Evolutionary conservation across 768 basidiomycete genomes (phyloP).

Genomic region (Dioszegia aurantiaca): DNA sequence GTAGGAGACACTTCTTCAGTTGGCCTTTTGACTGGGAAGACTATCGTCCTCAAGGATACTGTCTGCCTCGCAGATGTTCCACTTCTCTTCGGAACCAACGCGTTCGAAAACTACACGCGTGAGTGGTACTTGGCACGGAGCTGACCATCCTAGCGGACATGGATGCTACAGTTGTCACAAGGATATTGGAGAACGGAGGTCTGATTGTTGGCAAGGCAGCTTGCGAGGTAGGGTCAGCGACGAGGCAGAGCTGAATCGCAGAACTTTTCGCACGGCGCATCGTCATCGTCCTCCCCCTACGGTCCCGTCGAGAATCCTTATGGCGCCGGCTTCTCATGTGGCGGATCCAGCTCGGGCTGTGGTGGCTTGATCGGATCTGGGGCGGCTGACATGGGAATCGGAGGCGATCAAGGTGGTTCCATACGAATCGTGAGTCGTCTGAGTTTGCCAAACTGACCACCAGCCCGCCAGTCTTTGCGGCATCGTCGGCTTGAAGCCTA

Average conservation of each 20-base stretch:
- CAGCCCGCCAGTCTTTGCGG: constrained; percentile 56
- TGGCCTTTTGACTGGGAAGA: constrained; percentile 52
- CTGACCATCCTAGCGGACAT: constrained; percentile 26
- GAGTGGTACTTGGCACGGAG: constrained; percentile 16
- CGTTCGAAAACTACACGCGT: constrained; percentile 51
- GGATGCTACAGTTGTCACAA: constrained; percentile 57
- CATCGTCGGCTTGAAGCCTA: constrained; percentile 56
- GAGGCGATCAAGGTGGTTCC: constrained; percentile 58
- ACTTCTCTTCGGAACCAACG: constrained; percentile 55
- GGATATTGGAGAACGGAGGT: constrained; percentile 56
- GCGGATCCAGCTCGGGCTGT: constrained; percentile 57
- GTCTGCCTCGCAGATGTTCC: constrained; percentile 55
- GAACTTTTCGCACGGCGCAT: constrained; percentile 53
- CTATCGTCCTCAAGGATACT: constrained; percentile 56
- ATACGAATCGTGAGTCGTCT: constrained; percentile 52
- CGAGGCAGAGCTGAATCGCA: constrained; percentile 1
- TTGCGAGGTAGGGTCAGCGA: constrained; percentile 48
- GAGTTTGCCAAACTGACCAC: neutral
- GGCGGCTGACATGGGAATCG: constrained; percentile 56
- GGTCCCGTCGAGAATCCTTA: constrained; percentile 57
- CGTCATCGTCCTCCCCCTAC: constrained; percentile 53
- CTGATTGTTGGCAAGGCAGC: constrained; percentile 54
- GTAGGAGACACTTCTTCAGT: constrained; percentile 12
- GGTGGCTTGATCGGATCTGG: constrained; percentile 55
- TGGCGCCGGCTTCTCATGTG: constrained; percentile 55